Evolutionary conservation across 225 moss, liverwort and hornwort species (phyloP).

Genomic region (Pseudoscleropodium purum): DNA sequence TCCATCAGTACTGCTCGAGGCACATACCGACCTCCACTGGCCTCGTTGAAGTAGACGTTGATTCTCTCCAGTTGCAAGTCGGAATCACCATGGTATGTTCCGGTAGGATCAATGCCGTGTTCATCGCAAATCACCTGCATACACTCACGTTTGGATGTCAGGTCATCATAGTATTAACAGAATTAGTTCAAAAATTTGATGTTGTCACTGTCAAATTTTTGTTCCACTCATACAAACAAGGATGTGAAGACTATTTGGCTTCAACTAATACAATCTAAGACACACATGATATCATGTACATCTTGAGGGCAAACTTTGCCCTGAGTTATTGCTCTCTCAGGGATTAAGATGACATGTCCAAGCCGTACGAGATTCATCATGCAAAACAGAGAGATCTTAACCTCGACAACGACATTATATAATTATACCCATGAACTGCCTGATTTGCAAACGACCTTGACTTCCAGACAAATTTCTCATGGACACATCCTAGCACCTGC

Average conservation of each 20-base stretch:
- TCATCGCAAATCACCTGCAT: conserved; percentile 40
- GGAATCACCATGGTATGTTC: conserved; percentile 47
- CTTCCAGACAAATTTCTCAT: not conserved
- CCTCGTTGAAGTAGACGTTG: conserved; percentile 50
- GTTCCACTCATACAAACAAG: not conserved
- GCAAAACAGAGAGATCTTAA: not conserved
- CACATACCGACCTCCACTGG: conserved; percentile 43
- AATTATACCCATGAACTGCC: not conserved
- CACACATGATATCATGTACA: not conserved
- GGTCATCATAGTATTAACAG: not conserved
- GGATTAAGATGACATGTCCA: not conserved
- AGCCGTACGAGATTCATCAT: not conserved
- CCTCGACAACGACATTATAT: not conserved
- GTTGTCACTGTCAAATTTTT: not conserved
- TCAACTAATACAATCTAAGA: not conserved
- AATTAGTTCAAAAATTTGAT: too few relatives aligned
- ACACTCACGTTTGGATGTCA: not conserved
- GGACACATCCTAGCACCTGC: not conserved
- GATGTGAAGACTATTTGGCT: not conserved
- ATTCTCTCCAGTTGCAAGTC: conserved; percentile 47
- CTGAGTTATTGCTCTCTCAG: not conserved
- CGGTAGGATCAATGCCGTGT: conserved; percentile 43
- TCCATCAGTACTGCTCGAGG: conserved; percentile 50
- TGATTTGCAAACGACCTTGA: not conserved
- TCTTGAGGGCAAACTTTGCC: not conserved